These are phyloP conservation scores for Geoglossum glabrum DNA, from an alignment of 495 filamentous ascomycete species.

Conservation along the genomic window DNA sequence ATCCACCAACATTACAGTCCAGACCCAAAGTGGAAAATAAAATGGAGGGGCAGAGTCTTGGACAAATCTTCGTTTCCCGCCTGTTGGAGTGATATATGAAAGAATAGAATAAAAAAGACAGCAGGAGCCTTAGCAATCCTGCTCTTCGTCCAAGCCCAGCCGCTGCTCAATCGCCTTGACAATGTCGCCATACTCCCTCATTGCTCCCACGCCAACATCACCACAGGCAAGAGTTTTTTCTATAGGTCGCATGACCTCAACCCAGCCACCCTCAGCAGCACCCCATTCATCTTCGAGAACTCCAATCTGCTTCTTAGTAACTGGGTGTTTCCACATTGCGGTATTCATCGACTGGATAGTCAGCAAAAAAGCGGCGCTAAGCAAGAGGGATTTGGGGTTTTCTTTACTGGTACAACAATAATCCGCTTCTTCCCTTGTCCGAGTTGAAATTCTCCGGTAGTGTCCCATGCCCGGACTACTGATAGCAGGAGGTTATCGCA, in stretches of 20 bases:
- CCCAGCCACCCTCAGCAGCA: slow-evolving; percentile 39
- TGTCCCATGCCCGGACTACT: slow-evolving; percentile 81
- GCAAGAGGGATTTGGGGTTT: too few relatives aligned
- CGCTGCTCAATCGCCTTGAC: slow-evolving; percentile 34
- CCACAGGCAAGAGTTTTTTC: slow-evolving; percentile 65
- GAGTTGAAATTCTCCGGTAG: slow-evolving; percentile 36
- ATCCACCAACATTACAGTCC: too few relatives aligned
- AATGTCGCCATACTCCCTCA: slow-evolving; percentile 60
- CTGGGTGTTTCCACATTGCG: slow-evolving; percentile 75
- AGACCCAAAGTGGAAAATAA: too few relatives aligned
- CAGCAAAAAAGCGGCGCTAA: too few relatives aligned
- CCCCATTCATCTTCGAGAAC: slow-evolving; percentile 58
- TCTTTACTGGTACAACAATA: slow-evolving; percentile 46
- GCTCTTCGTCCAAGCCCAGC: slow-evolving; percentile 15
- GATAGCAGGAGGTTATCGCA: slow-evolving; percentile 46
- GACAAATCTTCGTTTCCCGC: too few relatives aligned
- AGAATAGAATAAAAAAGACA: too few relatives aligned
- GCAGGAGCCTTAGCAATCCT: neutral
- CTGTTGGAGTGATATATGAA: too few relatives aligned
- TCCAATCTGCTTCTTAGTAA: slow-evolving; percentile 50
- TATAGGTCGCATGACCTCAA: slow-evolving; percentile 47
- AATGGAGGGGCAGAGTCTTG: too few relatives aligned
- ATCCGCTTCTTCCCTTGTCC: slow-evolving; percentile 27
- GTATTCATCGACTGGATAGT: slow-evolving; percentile 88
- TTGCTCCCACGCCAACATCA: slow-evolving; percentile 56